These are phyloP conservation scores for Puya raimondii DNA, from an alignment of 176 grass and related monocot genomes.

Conservation along the genomic window DNA sequence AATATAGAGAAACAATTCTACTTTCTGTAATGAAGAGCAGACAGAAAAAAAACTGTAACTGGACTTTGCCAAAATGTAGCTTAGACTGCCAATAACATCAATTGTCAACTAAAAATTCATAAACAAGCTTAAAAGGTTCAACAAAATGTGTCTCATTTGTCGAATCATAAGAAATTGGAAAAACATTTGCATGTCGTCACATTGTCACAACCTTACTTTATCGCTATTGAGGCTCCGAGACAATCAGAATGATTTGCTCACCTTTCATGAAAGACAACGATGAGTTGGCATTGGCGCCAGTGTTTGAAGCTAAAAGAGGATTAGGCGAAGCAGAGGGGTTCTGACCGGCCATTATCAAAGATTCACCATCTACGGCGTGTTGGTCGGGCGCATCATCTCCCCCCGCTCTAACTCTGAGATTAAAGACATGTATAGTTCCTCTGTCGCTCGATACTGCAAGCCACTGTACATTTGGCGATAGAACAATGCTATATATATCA, in stretches of 20 bases:
- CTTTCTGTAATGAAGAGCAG: too few relatives aligned
- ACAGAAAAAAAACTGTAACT: too few relatives aligned
- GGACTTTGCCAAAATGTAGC: too few relatives aligned
- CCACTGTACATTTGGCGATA: conserved; percentile 55
- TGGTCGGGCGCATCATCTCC: conserved; percentile 24
- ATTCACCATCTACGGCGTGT: conserved; percentile 11
- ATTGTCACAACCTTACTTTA: neutral
- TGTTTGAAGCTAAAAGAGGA: conserved; percentile 22
- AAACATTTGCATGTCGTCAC: neutral
- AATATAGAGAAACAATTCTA: too few relatives aligned
- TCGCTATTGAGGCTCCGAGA: neutral
- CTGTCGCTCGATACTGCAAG: conserved; percentile 68
- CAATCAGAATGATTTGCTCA: conserved; percentile 17
- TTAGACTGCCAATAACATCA: too few relatives aligned
- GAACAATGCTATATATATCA: conserved; percentile 62
- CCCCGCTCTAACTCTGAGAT: conserved; percentile 26
- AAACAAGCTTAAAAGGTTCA: too few relatives aligned
- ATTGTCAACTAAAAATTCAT: too few relatives aligned
- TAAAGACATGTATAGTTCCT: conserved; percentile 75
- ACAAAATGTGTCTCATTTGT: too few relatives aligned
- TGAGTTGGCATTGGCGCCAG: conserved; percentile 37
- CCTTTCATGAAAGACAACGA: conserved; percentile 71
- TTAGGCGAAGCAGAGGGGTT: conserved; percentile 30
- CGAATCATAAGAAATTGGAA: too few relatives aligned
- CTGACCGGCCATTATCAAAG: conserved; percentile 15